Evolutionary conservation across 2,329 filamentous ascomycete species (phyloP), one percentile per base, ranked within the genome.

Genomic region (Ophiosphaerella herpotricha): DNA sequence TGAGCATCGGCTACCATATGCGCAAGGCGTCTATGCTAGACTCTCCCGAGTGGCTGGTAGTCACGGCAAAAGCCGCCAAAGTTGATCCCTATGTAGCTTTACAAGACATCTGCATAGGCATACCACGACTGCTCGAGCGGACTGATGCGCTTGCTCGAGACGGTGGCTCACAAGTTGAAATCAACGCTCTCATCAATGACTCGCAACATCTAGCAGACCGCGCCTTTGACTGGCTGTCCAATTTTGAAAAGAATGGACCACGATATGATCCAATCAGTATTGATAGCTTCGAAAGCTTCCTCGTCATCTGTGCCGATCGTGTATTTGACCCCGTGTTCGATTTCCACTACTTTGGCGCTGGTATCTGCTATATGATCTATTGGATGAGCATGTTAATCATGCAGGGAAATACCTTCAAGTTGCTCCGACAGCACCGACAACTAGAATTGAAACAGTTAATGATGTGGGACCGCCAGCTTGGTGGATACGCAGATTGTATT

Each of bases 351-450:
- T 71, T 70, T 26, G 60, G 62, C 42, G 61, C 64, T 1, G 65
- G 64, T 7, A 71, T 69, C 35, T 71, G 66, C 45, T 71, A 70
- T 48, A 54, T 69, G 35, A 67, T 70, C 33, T 72, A 70, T 56
- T 72, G 67, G 65, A 71, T 69, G 66, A 65, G 60, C 50, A 70
- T 72, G 66, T 50, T 72, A 7, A 68, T 73, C 42, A 43, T 72
- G 48, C 68, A 67, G 43, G 64, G 64, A 37, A 72, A 71, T 54
- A 70, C 61, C 1, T 72, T 72, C 58, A 58, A 52, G 24, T 51
- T 73, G 2, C 54, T 67, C 7, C 60, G 62, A 1, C 57, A 59
- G 39, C 48, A 54, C 52, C 62, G 57, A 14, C 43, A 60, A 33
- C 62, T 71, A 3, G 64, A 66, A 13, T 56, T 64, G 14, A 68